phyloP scores from a whole-genome alignment of 2,329 filamentous ascomycete genomes.

The Hyphodiscus sp. region DNA sequence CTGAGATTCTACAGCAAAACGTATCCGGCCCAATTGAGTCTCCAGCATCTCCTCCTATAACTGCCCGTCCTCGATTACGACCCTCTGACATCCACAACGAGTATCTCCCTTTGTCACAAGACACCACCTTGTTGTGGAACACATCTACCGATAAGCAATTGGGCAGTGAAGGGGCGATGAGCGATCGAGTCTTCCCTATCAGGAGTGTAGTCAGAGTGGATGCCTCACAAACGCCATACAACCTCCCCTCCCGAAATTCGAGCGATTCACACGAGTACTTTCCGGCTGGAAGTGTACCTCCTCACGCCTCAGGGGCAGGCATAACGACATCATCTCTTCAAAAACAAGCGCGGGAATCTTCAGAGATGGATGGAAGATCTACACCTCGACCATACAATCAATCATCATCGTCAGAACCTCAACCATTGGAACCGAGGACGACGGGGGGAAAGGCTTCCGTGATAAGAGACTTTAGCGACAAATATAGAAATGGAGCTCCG shows the following conservation, averaged over 20 bases:
- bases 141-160: conserved; percentile 14
- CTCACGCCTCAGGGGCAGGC: too few relatives aligned
- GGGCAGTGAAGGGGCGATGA: conserved; percentile 11
- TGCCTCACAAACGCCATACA: conserved; percentile 19
- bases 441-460: conserved; percentile 9
- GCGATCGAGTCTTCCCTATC: conserved; percentile 26
- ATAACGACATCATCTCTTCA: background rate
- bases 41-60: background rate
- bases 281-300: background rate
- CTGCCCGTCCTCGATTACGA: background rate
- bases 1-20: conserved; percentile 3
- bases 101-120: background rate
- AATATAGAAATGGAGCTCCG: conserved; percentile 3
- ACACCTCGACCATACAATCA: background rate
- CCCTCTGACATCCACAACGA: conserved; percentile 2
- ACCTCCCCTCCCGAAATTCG: conserved; percentile 8
- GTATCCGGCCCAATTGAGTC: background rate
- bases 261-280: conserved; percentile 20
- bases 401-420: background rate
- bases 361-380: conserved; percentile 1
- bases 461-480: conserved; percentile 9
- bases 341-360: background rate
- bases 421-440: background rate
- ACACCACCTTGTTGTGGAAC: conserved; percentile 13
- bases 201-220: conserved; percentile 26